Evolutionary conservation across 2,329 filamentous ascomycete genomes (phyloP).

Genomic region (Ophiostoma fasciatum): DNA sequence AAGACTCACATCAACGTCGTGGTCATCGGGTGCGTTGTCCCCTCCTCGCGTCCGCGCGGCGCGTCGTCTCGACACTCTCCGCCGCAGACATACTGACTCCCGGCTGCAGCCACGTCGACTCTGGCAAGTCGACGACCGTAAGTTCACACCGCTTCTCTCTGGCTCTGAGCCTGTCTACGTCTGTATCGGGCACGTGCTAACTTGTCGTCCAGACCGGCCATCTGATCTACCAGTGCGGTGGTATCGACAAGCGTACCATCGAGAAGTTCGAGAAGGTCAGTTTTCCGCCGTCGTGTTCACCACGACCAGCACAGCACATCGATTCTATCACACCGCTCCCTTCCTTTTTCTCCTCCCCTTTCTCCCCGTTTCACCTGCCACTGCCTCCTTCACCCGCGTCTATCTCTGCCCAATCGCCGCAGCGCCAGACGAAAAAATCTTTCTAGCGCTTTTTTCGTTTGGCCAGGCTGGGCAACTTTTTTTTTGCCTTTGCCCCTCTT

Average conservation of each 20-base stretch:
- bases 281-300: no score
- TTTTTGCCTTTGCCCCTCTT: conserved; percentile 3
- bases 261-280: conserved; percentile 99
- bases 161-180: background rate
- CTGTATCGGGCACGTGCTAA: no score
- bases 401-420: conserved; percentile 9
- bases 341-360: conserved; percentile 7
- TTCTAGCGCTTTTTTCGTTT: conserved; percentile 14
- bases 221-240: conserved; percentile 99
- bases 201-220: conserved; percentile 43
- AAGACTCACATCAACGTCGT: conserved; percentile 82
- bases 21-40: conserved; percentile 18
- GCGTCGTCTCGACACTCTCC: background rate
- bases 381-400: no score
- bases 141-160: conserved; percentile 23
- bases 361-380: no score
- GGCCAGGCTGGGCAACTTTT: conserved; percentile 5
- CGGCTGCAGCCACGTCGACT: conserved; percentile 74
- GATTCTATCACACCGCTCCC: no score
- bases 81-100: conserved; percentile 13
- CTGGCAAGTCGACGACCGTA: conserved; percentile 97
- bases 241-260: conserved; percentile 99
- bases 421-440: conserved; percentile 9
- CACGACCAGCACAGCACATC: no score
- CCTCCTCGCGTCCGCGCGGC: background rate